phyloP scores from a whole-genome alignment of 2,329 filamentous ascomycete genomes.

The Beauveria scarabaeidicola region DNA sequence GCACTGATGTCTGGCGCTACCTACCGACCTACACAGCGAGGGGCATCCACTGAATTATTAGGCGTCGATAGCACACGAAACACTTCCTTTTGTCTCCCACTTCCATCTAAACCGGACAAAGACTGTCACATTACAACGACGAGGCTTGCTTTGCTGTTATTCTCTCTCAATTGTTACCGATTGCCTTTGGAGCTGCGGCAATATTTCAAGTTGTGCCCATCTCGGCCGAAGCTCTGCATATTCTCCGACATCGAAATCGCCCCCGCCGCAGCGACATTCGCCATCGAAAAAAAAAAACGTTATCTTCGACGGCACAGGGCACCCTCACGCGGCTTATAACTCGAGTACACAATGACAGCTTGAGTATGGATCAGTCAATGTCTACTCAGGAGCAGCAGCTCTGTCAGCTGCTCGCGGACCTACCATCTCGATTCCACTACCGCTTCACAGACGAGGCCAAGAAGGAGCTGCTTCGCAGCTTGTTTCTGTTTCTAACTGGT shows the following conservation, averaged over 20 bases:
- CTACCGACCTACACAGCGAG: not conserved
- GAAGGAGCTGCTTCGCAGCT: constrained; percentile 62
- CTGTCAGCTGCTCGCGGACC: constrained; percentile 69
- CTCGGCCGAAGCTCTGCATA: not conserved
- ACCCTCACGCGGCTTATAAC: not conserved
- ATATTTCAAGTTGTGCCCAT: not conserved
- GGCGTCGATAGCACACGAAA: not conserved
- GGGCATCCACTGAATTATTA: constrained; percentile 6
- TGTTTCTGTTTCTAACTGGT: constrained; percentile 82
- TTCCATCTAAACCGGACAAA: constrained; percentile 1
- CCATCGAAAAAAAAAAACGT: not conserved
- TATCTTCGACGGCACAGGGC: not conserved
- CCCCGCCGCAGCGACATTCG: not conserved
- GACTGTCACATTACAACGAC: not conserved
- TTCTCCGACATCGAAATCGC: not conserved
- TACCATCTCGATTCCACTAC: constrained; percentile 65
- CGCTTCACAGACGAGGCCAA: constrained; percentile 67
- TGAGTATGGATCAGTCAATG: constrained; percentile 45
- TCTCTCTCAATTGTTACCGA: not conserved
- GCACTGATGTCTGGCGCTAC: not conserved
- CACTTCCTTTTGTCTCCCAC: not conserved
- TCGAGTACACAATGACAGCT: constrained; percentile 6
- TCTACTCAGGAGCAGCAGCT: constrained; percentile 71
- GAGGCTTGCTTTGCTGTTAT: not conserved
- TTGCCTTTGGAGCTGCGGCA: not conserved